phyloP scores from a whole-genome alignment of 2,329 filamentous ascomycete species.

The Colletotrichum tofieldiae region DNA sequence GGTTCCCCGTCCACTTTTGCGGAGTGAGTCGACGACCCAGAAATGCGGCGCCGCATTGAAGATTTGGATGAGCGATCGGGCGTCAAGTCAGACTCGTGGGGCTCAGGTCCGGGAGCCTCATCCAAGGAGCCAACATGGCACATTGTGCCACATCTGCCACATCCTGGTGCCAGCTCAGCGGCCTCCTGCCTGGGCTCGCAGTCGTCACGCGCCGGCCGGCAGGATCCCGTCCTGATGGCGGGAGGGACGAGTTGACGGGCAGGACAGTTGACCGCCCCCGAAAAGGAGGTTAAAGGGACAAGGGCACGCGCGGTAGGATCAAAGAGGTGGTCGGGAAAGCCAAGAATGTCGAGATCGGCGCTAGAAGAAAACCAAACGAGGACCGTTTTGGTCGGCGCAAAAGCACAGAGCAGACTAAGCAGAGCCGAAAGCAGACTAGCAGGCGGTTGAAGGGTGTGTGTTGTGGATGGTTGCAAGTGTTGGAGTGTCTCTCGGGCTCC shows the following conservation, averaged over 20 bases:
- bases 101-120: conserved; percentile 18
- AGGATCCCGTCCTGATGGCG: neutral
- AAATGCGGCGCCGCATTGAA: conserved; percentile 23
- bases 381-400: neutral
- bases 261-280: neutral
- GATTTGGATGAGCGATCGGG: conserved; percentile 12
- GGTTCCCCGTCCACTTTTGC: conserved; percentile 20
- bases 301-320: neutral
- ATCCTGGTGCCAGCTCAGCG: neutral
- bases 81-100: conserved; percentile 15
- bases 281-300: neutral
- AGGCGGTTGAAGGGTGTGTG: neutral
- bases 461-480: neutral
- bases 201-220: neutral
- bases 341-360: conserved; percentile 8
- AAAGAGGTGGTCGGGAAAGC: neutral
- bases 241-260: conserved; percentile 16
- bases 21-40: conserved; percentile 11
- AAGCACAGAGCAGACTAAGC: conserved; percentile 2
- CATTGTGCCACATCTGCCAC: neutral
- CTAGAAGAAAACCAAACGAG: conserved; percentile 10
- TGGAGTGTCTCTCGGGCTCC: conserved; percentile 15
- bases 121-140: conserved; percentile 1
- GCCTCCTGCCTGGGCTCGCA: neutral
- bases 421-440: neutral